These are phyloP conservation scores for Plasmopara viticola DNA, from an alignment of 352 stramenopile species.

Conservation along the genomic window DNA sequence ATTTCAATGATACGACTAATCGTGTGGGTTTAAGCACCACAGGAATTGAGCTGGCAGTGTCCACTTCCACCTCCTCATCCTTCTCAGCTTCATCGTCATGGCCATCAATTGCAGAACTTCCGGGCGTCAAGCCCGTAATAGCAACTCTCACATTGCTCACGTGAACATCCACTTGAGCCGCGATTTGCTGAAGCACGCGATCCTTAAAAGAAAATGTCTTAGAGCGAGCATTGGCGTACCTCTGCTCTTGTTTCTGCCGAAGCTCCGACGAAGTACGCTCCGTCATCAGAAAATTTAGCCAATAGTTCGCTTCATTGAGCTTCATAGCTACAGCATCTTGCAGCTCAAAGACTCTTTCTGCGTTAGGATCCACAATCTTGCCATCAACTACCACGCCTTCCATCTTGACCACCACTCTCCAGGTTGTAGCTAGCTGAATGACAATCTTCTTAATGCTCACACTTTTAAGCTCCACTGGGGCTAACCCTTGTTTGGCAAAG, in stretches of 20 bases:
- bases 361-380: slow-evolving; percentile 39
- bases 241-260: slow-evolving; percentile 25
- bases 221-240: slow-evolving; percentile 1
- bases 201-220: slow-evolving; percentile 54
- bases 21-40: slow-evolving; percentile 28
- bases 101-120: slow-evolving; percentile 21
- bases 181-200: slow-evolving; percentile 49
- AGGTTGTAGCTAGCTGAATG: slow-evolving; percentile 43
- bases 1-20: slow-evolving; percentile 26
- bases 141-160: slow-evolving; percentile 36
- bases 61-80: slow-evolving; percentile 16
- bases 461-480: slow-evolving; percentile 31
- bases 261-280: slow-evolving; percentile 36
- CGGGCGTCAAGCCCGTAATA: slow-evolving; percentile 27
- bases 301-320: slow-evolving; percentile 32
- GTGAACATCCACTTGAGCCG: slow-evolving; percentile 55
- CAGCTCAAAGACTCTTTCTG: slow-evolving; percentile 32
- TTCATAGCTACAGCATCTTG: slow-evolving; percentile 56
- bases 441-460: slow-evolving; percentile 39
- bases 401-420: slow-evolving; percentile 48
- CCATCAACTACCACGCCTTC: slow-evolving; percentile 41
- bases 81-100: slow-evolving; percentile 21
- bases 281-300: slow-evolving; percentile 26
- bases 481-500: slow-evolving; percentile 55
- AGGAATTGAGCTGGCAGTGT: slow-evolving; percentile 22